Base-by-base conservation (phyloP, 192 early-diverging fungal species). In the Pilobolus umbonatus region DNA sequence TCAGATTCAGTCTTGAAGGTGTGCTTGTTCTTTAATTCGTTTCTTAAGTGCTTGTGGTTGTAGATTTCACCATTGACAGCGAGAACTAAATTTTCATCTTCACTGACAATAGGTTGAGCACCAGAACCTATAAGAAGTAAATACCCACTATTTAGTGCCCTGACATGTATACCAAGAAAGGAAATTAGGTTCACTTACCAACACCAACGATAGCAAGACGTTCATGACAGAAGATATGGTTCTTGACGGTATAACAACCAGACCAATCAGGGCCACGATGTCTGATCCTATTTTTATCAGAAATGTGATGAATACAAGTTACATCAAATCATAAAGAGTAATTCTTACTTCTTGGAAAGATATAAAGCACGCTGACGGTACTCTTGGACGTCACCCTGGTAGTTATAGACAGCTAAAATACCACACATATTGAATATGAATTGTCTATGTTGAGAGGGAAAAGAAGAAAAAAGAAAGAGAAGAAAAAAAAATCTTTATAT, bases 251-350 rank as follows among this genome's bases (percentile, higher is more conserved):
- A 29, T 78, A 80, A 77, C 92, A 89, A 31, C 96, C 96, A 61
- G 84, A 88, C 96, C 96, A 98, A 74, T 98, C 94, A n/a, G 96
- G 96, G 36, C 96, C 96, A 72, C 96, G 90, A 69, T 98, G 96
- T 64, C 96, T 85, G 44, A 98, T 74, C 68, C 90, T 91, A 53
- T 48, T 43, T 15, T 17, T 17, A 17, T 35, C 19, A 21, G 11
- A 35, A 22, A 15, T 19, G 26, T 28, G 1, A 3, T 28, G 25
- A 36, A 50, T 26, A 36, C 9, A 43, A 26, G 9, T 25, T 19
- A 55, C 31, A 3, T 11, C 6, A 48, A 10, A 14, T n/a, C 5
- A 8, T 22, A 21, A 38, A 17, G 19, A 14, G 25, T 19, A 17
- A 34, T 36, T 71, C 74, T 63, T 81, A 93, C 89, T 87, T 86